These are phyloP conservation scores for Trichoderma pleuroti DNA, from an alignment of 2,329 filamentous ascomycete species.

Conservation along the genomic window DNA sequence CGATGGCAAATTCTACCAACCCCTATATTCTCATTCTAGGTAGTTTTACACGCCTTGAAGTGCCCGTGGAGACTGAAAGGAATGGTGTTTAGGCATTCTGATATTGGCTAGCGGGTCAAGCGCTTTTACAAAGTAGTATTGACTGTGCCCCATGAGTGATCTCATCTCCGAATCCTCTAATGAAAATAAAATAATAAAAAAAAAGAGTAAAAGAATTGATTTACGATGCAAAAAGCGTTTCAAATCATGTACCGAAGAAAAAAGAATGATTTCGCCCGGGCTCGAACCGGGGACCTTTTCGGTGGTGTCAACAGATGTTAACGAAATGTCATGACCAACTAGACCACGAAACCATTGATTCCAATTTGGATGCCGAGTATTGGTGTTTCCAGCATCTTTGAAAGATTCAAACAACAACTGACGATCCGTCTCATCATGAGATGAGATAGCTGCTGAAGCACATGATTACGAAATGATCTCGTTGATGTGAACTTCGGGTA, in stretches of 20 bases:
- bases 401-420: neutral
- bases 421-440: neutral
- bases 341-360: slow-evolving; percentile 19
- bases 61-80: neutral
- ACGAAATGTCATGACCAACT: slow-evolving; percentile 21
- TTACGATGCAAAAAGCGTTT: neutral
- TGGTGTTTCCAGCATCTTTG: neutral
- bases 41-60: neutral
- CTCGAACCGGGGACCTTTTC: slow-evolving; percentile 22
- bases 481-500: neutral
- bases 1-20: neutral
- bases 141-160: neutral
- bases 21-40: neutral
- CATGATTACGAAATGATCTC: neutral
- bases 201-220: neutral
- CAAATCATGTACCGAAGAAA: neutral
- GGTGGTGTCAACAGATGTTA: slow-evolving; percentile 21
- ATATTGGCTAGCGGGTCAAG: neutral
- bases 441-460: neutral
- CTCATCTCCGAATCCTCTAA: neutral
- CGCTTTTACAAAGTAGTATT: neutral
- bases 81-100: neutral
- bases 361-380: neutral
- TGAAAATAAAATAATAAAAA: neutral
- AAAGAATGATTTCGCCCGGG: slow-evolving; percentile 19